phyloP scores from a whole-genome alignment of 768 basidiomycete species.

The Kwoniella europaea region DNA sequence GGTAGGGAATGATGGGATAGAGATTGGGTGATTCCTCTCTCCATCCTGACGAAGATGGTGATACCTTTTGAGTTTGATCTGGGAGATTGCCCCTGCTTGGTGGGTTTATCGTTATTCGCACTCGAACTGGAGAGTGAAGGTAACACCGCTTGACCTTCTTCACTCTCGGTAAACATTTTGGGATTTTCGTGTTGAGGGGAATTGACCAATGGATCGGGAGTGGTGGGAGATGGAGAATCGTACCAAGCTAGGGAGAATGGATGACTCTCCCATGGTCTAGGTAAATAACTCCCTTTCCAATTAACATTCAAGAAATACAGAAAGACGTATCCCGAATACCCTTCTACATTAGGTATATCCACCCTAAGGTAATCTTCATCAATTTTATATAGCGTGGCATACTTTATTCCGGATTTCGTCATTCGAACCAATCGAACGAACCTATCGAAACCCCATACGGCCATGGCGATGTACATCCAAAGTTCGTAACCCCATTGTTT shows the following conservation, averaged over 20 bases:
- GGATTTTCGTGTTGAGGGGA: neutral
- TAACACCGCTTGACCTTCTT: neutral
- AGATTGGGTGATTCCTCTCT: neutral
- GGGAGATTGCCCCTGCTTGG: neutral
- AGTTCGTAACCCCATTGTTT: conserved; percentile 22
- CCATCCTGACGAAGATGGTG: neutral
- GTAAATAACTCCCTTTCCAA: neutral
- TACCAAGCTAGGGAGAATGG: conserved; percentile 1
- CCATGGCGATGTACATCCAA: conserved; percentile 24
- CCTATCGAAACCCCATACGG: conserved; percentile 27
- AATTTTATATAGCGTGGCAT: neutral
- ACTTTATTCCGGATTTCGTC: neutral
- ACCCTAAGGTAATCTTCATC: conserved; percentile 4
- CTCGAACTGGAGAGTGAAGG: neutral
- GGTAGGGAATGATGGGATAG: neutral
- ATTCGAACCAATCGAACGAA: conserved; percentile 11
- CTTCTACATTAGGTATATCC: neutral
- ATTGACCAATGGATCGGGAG: neutral
- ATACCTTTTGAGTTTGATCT: neutral
- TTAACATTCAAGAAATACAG: neutral
- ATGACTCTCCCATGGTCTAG: conserved; percentile 9
- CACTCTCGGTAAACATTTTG: neutral
- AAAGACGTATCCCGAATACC: neutral
- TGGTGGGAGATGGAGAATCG: neutral
- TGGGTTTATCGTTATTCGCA: neutral